Evolutionary conservation across 139 green algal species (phyloP), one percentile per base, ranked within the genome.

Genomic region (Microglena sp.): DNA sequence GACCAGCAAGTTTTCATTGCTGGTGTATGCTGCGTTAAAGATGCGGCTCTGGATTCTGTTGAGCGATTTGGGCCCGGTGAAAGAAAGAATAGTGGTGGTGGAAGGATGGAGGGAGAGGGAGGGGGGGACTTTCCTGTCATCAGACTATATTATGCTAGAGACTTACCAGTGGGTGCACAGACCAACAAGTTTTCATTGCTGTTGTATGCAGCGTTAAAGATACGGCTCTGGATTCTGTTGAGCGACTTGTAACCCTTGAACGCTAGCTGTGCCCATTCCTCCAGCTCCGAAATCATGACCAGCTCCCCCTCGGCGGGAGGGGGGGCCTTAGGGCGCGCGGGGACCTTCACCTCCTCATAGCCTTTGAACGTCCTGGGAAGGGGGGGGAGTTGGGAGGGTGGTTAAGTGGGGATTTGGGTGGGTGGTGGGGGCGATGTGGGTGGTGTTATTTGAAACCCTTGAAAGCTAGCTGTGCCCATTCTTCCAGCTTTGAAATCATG

Each of bases 1-100:
- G 68, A 88, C 90, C 30, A 97, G 81, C 32, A 95, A 56, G 73
- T 98, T 97, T 69, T 95, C 82, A 68, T 96, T 97, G 66, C 68
- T 78, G 65, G 71, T 40, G 70, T 89, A 94, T 22, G 82, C 89
- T n/a, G 83, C 84, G 1, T 68, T 65, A 70, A 84, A 96, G 67
- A 99, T 97, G 46, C 75, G 74, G 46, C 69, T 86, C 76, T 96
- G 90, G 72, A 96, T 95, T 77, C 90, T 85, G 74, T 99, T 99
- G 28, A 99, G 83, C 0, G 82, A 74, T 67, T 93, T 88, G 77
- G 94, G 97, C n/a, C n/a, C n/a, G n/a, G n/a, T n/a, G n/a, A n/a
- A n/a, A n/a, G n/a, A n/a, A n/a, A n/a, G n/a, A n/a, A n/a, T n/a
- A n/a, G n/a, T n/a, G n/a, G n/a, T n/a, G n/a, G n/a, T n/a, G n/a